Conservation (phyloP, 306 rosid species). For the Trifolium fragiferum region DNA sequence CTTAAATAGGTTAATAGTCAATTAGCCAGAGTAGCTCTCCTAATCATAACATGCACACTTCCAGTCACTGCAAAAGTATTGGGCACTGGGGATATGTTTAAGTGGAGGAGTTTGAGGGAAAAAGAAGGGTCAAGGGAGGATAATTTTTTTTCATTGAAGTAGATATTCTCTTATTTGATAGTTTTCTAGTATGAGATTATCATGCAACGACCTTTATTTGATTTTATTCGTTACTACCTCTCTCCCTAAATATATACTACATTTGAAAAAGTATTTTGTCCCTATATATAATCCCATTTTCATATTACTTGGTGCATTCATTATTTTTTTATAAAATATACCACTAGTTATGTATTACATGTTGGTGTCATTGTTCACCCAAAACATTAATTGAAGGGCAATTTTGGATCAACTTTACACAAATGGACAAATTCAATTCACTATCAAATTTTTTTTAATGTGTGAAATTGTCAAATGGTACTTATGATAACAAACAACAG, state of each 20-base stretch:
- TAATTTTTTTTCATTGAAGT: not conserved
- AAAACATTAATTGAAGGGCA: not conserved
- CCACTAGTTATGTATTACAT: not conserved
- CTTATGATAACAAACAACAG: not conserved
- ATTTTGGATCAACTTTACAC: not conserved
- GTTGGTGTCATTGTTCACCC: not conserved
- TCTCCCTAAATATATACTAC: not conserved
- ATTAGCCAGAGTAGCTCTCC: conserved; percentile 23
- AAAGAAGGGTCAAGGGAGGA: not conserved
- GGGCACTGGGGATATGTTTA: not conserved
- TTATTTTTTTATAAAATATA: no score
- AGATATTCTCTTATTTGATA: conserved; percentile 8
- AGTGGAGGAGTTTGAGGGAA: conserved; percentile 9
- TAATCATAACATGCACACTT: conserved; percentile 19
- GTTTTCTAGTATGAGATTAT: not conserved
- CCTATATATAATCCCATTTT: not conserved
- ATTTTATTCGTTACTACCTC: not conserved
- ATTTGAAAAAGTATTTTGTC: not conserved
- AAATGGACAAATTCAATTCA: not conserved
- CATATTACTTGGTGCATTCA: not conserved
- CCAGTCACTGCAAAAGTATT: conserved; percentile 16
- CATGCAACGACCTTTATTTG: conserved; percentile 1
- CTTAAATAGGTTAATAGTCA: conserved; percentile 8
- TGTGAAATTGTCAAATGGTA: not conserved
- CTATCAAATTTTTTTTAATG: not conserved